Evolutionary conservation across 192 early-diverging fungal genomes (phyloP).

Genomic region (Dissophora globulifera): DNA sequence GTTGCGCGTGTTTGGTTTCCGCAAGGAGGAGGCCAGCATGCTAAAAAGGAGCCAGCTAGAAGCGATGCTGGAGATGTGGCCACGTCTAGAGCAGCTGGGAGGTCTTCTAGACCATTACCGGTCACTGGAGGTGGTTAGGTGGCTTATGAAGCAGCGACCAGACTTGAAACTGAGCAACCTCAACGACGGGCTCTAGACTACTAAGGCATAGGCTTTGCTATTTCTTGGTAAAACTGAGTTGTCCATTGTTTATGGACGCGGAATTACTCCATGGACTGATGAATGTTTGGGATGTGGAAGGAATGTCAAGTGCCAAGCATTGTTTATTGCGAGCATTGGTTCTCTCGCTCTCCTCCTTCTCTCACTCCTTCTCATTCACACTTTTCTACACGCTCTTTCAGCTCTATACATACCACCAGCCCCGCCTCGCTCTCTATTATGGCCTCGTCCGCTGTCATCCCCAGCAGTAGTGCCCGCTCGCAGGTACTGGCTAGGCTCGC

Average conservation of each 20-base stretch:
- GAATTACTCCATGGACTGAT: no score
- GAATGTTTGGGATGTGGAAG: no score
- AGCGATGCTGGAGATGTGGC: slow-evolving; percentile 9
- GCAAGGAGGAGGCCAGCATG: slow-evolving; percentile 1
- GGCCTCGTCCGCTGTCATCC: not conserved
- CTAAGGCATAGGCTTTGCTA: no score
- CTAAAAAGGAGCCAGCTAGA: not conserved
- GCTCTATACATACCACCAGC: no score
- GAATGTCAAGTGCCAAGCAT: no score
- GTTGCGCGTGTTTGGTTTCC: slow-evolving; percentile 1
- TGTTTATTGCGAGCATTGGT: no score
- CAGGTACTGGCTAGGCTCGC: not conserved
- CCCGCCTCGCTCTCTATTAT: not conserved
- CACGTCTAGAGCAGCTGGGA: slow-evolving; percentile 8
- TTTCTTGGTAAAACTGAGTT: no score
- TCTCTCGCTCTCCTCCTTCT: no score
- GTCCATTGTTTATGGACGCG: no score
- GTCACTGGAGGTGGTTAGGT: not conserved
- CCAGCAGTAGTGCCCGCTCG: not conserved
- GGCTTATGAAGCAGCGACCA: slow-evolving; percentile 4
- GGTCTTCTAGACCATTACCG: not conserved
- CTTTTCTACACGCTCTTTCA: no score
- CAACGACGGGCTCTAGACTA: not conserved
- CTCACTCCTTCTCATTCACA: no score
- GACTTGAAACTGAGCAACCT: not conserved